These are phyloP conservation scores for Chloris gayana DNA, from an alignment of 176 grass and related monocot genomes.

Conservation along the genomic window DNA sequence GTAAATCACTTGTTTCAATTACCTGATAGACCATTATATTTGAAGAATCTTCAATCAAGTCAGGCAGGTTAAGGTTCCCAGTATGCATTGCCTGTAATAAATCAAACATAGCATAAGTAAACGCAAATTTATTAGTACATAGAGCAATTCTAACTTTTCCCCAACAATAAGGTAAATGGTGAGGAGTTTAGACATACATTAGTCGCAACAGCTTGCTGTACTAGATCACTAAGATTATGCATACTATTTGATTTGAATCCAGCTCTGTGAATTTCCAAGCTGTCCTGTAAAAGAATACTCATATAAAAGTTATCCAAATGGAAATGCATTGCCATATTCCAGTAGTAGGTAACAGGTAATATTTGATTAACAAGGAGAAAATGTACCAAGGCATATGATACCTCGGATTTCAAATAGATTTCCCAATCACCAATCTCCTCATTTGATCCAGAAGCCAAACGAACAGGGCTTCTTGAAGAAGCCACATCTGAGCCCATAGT, in stretches of 20 bases:
- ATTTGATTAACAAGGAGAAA: slow-evolving; percentile 14
- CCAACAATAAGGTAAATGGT: slow-evolving; percentile 32
- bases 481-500: slow-evolving; percentile 53
- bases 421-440: slow-evolving; percentile 83
- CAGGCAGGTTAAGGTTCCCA: slow-evolving; percentile 72
- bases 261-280: slow-evolving; percentile 73
- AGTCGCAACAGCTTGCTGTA: slow-evolving; percentile 68
- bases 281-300: slow-evolving; percentile 56
- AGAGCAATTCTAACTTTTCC: not conserved
- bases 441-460: slow-evolving; percentile 77
- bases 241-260: slow-evolving; percentile 88
- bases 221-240: slow-evolving; percentile 93
- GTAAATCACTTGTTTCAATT: slow-evolving; percentile 18
- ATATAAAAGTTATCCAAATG: slow-evolving; percentile 36
- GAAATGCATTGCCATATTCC: slow-evolving; percentile 20
- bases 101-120: slow-evolving; percentile 22
- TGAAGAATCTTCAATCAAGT: slow-evolving; percentile 76
- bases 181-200: slow-evolving; percentile 67
- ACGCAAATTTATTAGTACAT: not conserved
- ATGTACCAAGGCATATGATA: slow-evolving; percentile 47
- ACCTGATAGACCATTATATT: slow-evolving; percentile 94
- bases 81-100: slow-evolving; percentile 80
- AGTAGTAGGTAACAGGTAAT: slow-evolving; percentile 24
- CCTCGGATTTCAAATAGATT: slow-evolving; percentile 74
- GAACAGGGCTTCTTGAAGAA: slow-evolving; percentile 62